Conservation (phyloP, 225 moss, liverwort and hornwort genomes). For the Thuidium tamariscinum region DNA sequence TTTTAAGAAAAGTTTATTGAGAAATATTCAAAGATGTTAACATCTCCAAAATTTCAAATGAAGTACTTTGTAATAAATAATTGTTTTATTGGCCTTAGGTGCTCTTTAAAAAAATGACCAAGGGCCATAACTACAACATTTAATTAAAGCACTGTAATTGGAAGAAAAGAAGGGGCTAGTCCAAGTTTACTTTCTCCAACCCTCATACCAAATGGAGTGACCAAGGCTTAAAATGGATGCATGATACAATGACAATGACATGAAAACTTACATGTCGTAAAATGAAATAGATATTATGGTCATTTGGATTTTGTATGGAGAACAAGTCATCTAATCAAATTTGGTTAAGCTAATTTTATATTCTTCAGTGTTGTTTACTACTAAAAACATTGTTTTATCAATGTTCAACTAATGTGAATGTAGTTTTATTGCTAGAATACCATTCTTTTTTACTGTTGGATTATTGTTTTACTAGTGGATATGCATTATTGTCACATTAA, state of each 20-base stretch:
- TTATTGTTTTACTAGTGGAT: not conserved
- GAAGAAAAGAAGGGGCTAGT: fast-evolving
- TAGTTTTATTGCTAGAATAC: not conserved
- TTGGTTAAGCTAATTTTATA: not conserved
- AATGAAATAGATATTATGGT: not conserved
- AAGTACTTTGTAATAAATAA: not conserved
- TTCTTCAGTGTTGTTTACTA: not conserved
- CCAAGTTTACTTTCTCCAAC: not conserved
- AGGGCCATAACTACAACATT: not conserved
- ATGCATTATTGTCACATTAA: not conserved
- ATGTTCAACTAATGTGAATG: not conserved
- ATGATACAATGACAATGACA: not conserved
- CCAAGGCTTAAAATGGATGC: not conserved
- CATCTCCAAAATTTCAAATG: not conserved
- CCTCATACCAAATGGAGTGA: not conserved
- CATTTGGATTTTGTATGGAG: not conserved
- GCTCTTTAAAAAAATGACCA: not conserved
- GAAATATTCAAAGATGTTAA: not conserved
- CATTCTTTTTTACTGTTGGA: too few species aligned
- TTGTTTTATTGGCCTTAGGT: not conserved
- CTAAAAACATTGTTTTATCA: not conserved
- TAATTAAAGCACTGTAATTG: not conserved
- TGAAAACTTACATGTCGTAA: not conserved
- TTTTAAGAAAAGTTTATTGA: not conserved
- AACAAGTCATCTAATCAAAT: not conserved